Evolutionary conservation across 2,329 filamentous ascomycete species (phyloP), one percentile per base, ranked within the genome.

Genomic region (Colletotrichum spinosum): DNA sequence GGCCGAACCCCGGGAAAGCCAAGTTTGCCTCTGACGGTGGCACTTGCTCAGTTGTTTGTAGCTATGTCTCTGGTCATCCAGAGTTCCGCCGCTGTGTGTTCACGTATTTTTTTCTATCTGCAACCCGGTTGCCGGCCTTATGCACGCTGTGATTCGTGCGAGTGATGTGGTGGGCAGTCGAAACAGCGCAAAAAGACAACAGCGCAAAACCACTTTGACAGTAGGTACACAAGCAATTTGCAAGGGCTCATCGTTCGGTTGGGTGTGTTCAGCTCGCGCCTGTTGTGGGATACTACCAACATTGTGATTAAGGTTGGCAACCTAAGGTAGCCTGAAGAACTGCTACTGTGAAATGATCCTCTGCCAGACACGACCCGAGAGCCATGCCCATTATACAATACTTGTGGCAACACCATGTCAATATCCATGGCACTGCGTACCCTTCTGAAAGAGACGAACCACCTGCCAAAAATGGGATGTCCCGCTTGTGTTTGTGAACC

Each of bases 291-390:
- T 13, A 10, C 38, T 34, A 17, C 55, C 55, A 11, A 10, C 41
- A 65, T 56, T 25, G n/a, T 50, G 50, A 39, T 52, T 11, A 12
- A 44, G 56, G 37, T 49, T 51, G 12, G 44, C 38, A 42, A 13
- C 33, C 17, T 58, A 39, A 50, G 15, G 17, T 34, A 13, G 13
- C 2, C 9, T 5, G 8, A 25, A 54, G 35, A 45, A 41, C 33
- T 39, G 15, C 25, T 55, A 34, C 41, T 55, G 17, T 65, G 51
- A 65, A 65, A 56, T 41, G 44, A n/a, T 44, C 42, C n/a, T 52
- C 58, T 25, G 51, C 34, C n/a, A 35, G 56, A 48, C 62, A 53
- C 62, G 48, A 49, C 15, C 52, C 46, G 8, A 34, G 41, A 15
- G 8, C 37, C 37, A 56, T 52, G 35, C 51, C 6, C 8, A 12